Conservation (phyloP, 257 asterid genomes). For the Ballota nigra region DNA sequence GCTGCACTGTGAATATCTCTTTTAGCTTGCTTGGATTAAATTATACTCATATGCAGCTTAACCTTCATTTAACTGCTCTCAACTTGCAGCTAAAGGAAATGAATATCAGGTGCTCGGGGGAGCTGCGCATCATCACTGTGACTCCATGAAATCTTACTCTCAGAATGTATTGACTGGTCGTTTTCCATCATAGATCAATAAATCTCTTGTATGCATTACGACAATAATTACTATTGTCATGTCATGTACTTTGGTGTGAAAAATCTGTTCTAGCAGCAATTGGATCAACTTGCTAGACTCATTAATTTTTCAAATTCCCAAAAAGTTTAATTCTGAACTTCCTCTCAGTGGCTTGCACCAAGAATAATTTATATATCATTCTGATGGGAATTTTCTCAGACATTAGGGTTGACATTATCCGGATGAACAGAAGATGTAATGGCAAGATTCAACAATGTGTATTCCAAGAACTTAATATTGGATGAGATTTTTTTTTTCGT, state of each 20-base stretch:
- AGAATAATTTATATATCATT: neutral
- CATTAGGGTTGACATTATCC: neutral
- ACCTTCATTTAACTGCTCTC: slow-evolving; percentile 25
- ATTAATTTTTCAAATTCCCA: neutral
- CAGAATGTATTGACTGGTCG: slow-evolving; percentile 53
- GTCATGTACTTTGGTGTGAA: neutral
- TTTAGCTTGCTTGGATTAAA: neutral
- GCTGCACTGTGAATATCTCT: neutral
- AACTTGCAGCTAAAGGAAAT: slow-evolving; percentile 71
- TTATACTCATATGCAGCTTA: slow-evolving; percentile 17
- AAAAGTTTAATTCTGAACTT: neutral
- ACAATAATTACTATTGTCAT: neutral
- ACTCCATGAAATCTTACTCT: slow-evolving; percentile 71
- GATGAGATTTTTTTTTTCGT: neutral
- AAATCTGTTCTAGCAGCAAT: neutral
- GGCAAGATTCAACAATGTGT: neutral
- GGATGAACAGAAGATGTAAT: neutral
- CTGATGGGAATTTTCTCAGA: neutral
- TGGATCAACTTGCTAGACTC: neutral
- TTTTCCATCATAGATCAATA: neutral
- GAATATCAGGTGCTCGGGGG: slow-evolving; percentile 73
- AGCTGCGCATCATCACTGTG: slow-evolving; percentile 74
- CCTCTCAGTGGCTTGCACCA: neutral
- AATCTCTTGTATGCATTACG: neutral
- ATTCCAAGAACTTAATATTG: neutral